These are phyloP conservation scores for Aspergillus proliferans DNA, from an alignment of 2,329 filamentous ascomycete species.

Conservation along the genomic window DNA sequence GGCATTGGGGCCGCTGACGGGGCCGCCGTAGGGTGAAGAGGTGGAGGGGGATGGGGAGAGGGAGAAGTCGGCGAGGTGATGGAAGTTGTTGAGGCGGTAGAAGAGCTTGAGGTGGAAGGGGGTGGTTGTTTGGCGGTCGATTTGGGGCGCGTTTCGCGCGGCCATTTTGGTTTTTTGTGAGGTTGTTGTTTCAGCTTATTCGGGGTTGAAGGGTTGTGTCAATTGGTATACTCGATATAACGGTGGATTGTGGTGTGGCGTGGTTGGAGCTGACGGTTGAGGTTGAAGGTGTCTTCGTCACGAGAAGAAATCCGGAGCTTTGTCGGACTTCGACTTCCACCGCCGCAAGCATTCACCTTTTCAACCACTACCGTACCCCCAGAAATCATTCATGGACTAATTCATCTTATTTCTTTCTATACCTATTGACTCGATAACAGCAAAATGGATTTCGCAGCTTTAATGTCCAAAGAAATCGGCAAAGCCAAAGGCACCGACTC, in stretches of 20 bases:
- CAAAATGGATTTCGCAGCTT: slow-evolving; percentile 86
- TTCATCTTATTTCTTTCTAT: background rate
- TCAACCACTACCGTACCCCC: too few species aligned
- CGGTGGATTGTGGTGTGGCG: too few species aligned
- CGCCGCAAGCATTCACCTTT: too few species aligned
- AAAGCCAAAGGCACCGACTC: slow-evolving; percentile 58
- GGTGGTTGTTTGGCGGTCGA: slow-evolving; percentile 64
- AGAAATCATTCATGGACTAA: too few species aligned
- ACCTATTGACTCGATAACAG: background rate
- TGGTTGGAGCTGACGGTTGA: background rate
- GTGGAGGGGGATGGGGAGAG: slow-evolving; percentile 20
- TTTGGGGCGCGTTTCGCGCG: slow-evolving; percentile 33
- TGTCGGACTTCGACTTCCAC: too few species aligned
- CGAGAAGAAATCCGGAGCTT: too few species aligned
- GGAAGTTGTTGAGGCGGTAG: slow-evolving; percentile 68
- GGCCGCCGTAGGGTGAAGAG: slow-evolving; percentile 16
- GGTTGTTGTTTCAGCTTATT: background rate
- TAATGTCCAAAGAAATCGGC: slow-evolving; percentile 89
- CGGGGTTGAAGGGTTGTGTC: too few species aligned
- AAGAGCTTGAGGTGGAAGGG: slow-evolving; percentile 84
- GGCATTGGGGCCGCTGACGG: slow-evolving; percentile 36
- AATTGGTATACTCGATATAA: too few species aligned
- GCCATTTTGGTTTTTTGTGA: slow-evolving; percentile 12
- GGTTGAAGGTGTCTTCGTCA: too few species aligned
- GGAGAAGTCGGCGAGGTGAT: slow-evolving; percentile 46